Evolutionary conservation across 2,329 filamentous ascomycete genomes (phyloP).

Genomic region (Simplicillium sp.): DNA sequence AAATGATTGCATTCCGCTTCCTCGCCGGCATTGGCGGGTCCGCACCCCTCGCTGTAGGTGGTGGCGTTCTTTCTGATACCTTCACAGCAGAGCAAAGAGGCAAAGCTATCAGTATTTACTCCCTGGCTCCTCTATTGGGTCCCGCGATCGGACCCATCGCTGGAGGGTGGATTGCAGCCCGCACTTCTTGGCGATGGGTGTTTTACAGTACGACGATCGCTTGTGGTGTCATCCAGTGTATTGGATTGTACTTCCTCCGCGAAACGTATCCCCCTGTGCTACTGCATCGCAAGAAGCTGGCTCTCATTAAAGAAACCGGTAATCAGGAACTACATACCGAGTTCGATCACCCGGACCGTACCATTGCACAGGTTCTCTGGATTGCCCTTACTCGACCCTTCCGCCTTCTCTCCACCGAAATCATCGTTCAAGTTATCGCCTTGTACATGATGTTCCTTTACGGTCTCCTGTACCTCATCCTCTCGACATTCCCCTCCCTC

Average conservation of each 20-base stretch:
- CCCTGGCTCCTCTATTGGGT: conserved; percentile 50
- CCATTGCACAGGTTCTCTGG: conserved; percentile 37
- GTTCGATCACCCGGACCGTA: conserved; percentile 34
- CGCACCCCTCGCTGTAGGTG: conserved; percentile 55
- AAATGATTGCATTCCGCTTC: conserved; percentile 52
- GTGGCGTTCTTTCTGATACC: conserved; percentile 56
- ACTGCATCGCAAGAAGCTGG: conserved; percentile 48
- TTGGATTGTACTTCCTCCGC: conserved; percentile 49
- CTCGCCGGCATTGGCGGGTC: conserved; percentile 50
- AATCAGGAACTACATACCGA: conserved; percentile 39
- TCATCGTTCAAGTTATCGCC: conserved; percentile 57
- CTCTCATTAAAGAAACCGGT: conserved; percentile 48
- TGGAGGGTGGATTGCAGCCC: conserved; percentile 28
- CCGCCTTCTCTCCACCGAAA: conserved; percentile 48
- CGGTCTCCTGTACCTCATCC: conserved; percentile 48
- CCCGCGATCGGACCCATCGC: conserved; percentile 40
- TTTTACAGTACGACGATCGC: conserved; percentile 59
- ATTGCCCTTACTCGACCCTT: conserved; percentile 58
- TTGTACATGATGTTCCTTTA: conserved; percentile 59
- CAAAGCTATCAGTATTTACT: conserved; percentile 54
- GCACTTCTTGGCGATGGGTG: conserved; percentile 62
- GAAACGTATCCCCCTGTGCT: conserved; percentile 51
- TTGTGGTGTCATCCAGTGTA: conserved; percentile 49
- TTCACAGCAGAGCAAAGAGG: conserved; percentile 49
- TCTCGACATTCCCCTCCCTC: conserved; percentile 39